Conservation (phyloP, 331 rosid genomes). For the Ulmus americana region DNA sequence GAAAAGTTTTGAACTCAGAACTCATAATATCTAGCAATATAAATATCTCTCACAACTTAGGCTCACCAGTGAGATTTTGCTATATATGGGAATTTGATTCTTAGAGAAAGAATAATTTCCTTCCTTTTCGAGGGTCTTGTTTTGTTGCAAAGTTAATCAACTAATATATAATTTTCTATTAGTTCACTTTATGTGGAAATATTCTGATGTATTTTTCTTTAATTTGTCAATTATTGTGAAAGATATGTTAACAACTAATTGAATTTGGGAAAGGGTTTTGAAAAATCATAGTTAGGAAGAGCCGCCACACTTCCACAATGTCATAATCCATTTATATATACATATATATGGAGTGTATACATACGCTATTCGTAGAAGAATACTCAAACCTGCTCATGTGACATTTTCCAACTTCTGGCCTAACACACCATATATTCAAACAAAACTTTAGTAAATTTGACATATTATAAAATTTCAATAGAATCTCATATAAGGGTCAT, state of each 20-base stretch:
- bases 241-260: no score
- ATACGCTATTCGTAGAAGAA: not conserved
- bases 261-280: not conserved
- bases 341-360: not conserved
- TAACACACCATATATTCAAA: constrained; percentile 6
- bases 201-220: not conserved
- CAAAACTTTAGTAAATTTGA: not conserved
- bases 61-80: no score
- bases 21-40: no score
- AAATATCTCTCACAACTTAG: no score
- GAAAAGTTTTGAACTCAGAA: no score
- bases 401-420: constrained; percentile 32
- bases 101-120: not conserved
- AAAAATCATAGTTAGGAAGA: not conserved
- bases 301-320: constrained; percentile 4
- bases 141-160: not conserved
- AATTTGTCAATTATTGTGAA: not conserved
- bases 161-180: not conserved
- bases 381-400: constrained; percentile 28
- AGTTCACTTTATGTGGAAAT: not conserved
- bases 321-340: not conserved
- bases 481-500: no score
- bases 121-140: not conserved
- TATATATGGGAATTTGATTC: no score
- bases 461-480: not conserved